A percentile compares a stretch with the other conserved stretches of the same genome.
Conservation (phyloP, 106 monocot genomes). For the Gastrodia elata region DNA sequence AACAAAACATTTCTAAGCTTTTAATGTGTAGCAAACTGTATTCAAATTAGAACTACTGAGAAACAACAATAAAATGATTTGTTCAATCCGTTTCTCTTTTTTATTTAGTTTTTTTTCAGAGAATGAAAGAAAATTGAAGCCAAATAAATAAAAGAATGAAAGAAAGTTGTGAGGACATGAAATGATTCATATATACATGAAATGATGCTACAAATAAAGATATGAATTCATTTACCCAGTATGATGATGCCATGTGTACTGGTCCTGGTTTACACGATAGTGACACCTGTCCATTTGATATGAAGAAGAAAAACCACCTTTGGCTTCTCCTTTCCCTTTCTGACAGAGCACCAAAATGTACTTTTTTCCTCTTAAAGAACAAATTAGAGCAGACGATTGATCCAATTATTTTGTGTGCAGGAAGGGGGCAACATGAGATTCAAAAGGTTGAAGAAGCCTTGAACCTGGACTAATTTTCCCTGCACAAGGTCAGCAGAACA, state of each 20-base stretch:
- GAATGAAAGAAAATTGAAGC: too few relatives aligned
- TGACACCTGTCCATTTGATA: not conserved
- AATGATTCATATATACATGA: too few relatives aligned
- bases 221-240: not conserved
- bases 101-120: too few relatives aligned
- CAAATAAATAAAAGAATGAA: not conserved
- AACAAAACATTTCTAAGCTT: too few relatives aligned
- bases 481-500: not conserved
- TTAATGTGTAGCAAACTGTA: too few relatives aligned
- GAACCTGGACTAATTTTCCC: not conserved
- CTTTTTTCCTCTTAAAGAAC: not conserved
- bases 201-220: not conserved
- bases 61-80: too few relatives aligned
- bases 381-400: not conserved
- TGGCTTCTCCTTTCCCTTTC: not conserved
- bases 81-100: too few relatives aligned
- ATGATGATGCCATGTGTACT: not conserved
- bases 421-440: not conserved
- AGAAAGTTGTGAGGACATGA: not conserved
- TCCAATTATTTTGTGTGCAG: not conserved
- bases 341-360: not conserved
- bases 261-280: not conserved
- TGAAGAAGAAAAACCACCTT: not conserved
- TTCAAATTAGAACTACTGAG: too few relatives aligned
- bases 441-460: not conserved